Conservation (phyloP, 2,329 filamentous ascomycete species). For the Cladosporium sp. region DNA sequence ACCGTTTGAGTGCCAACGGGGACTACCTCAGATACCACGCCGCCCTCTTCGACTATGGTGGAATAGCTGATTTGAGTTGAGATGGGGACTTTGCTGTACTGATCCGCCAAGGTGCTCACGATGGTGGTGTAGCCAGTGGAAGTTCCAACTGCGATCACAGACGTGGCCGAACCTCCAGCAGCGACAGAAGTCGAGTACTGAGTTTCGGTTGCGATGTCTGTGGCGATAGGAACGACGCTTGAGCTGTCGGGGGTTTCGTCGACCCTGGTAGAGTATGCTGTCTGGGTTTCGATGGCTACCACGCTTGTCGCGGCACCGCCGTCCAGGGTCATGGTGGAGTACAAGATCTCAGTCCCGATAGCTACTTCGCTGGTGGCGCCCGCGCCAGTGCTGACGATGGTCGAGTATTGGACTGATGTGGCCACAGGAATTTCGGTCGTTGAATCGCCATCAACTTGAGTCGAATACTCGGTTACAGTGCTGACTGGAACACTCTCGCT, state of each 20-base stretch:
- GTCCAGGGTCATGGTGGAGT: neutral
- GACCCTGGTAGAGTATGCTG: neutral
- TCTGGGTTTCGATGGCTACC: neutral
- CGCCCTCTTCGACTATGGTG: neutral
- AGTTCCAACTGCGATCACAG: neutral
- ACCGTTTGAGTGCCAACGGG: neutral
- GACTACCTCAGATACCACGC: neutral
- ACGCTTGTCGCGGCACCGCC: neutral
- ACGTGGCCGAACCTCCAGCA: neutral
- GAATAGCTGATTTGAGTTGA: constrained; percentile 1
- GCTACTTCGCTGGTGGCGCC: neutral
- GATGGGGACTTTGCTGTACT: neutral
- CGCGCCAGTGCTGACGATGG: neutral
- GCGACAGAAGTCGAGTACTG: neutral
- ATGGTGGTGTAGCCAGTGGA: neutral
- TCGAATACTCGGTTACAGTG: constrained; percentile 5
- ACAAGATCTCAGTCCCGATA: neutral
- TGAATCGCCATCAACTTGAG: constrained; percentile 1
- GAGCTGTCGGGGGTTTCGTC: neutral
- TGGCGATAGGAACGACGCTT: neutral
- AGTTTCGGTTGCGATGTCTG: neutral
- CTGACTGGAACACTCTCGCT: neutral
- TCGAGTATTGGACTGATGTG: constrained; percentile 6
- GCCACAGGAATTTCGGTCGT: constrained; percentile 4
- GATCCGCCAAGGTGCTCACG: neutral